phyloP scores from a whole-genome alignment of 2,329 filamentous ascomycete genomes.

The Escovopsis weberi region DNA sequence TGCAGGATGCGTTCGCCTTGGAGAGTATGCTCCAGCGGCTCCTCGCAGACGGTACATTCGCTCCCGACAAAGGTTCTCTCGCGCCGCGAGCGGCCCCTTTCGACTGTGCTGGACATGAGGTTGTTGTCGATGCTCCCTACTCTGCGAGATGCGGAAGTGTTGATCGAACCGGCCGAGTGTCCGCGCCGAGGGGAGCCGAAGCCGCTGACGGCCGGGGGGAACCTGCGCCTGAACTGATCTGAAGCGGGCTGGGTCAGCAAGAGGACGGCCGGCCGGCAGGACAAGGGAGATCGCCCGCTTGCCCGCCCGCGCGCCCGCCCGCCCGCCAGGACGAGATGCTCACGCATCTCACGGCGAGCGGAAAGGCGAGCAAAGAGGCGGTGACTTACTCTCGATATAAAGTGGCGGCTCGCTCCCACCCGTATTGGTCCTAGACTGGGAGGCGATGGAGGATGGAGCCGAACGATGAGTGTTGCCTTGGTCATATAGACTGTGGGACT shows the following conservation, averaged over 20 bases:
- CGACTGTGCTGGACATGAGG: constrained; percentile 35
- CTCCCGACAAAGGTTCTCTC: constrained; percentile 92
- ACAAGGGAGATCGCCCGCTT: too few species aligned
- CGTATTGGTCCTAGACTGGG: constrained; percentile 14
- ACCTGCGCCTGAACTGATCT: constrained; percentile 14
- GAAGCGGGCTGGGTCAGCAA: constrained; percentile 4
- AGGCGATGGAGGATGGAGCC: constrained; percentile 5
- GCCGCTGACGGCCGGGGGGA: constrained; percentile 10
- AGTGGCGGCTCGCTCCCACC: constrained; percentile 10
- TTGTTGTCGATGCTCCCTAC: constrained; percentile 25
- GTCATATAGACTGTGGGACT: constrained; percentile 15
- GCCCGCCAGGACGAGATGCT: neutral
- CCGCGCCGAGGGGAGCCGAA: constrained; percentile 16
- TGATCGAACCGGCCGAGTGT: constrained; percentile 18
- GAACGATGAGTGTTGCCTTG: constrained; percentile 16
- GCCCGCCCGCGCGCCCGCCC: too few species aligned
- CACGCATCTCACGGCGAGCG: constrained; percentile 1
- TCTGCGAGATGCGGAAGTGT: constrained; percentile 19
- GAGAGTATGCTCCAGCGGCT: constrained; percentile 88
- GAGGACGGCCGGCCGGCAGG: too few species aligned
- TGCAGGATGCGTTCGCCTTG: constrained; percentile 88
- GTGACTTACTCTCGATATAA: constrained; percentile 19
- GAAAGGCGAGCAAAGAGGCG: neutral
- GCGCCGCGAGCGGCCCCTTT: constrained; percentile 64
- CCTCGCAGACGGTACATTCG: constrained; percentile 92